These are phyloP conservation scores for Circinella umbellata DNA, from an alignment of 371 early-diverging fungal genomes.

Conservation along the genomic window DNA sequence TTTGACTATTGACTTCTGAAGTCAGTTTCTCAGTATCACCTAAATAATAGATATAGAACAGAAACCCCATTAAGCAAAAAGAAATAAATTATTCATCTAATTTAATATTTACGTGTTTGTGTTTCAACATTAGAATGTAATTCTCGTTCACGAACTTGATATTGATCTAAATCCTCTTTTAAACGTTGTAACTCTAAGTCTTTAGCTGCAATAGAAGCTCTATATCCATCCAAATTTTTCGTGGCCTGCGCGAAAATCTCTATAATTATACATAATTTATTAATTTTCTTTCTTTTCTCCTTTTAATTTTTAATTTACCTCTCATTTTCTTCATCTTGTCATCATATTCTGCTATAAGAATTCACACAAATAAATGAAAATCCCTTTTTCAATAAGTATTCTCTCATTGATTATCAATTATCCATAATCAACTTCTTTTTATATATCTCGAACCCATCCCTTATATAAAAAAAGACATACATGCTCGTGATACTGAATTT, in stretches of 20 bases:
- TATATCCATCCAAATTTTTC: conserved; percentile 62
- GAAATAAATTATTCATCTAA: no score
- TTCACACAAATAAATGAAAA: background rate
- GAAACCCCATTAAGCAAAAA: background rate
- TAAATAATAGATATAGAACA: conserved; percentile 14
- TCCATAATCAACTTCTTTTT: background rate
- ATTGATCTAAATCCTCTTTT: conserved; percentile 43
- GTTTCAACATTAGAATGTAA: conserved; percentile 37
- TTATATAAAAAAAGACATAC: conserved; percentile 18
- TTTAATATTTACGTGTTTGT: conserved; percentile 27
- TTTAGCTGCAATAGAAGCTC: conserved; percentile 59
- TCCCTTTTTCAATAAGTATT: background rate
- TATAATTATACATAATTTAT: conserved; percentile 4
- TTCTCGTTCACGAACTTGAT: conserved; percentile 40
- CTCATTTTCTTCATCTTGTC: conserved; percentile 53
- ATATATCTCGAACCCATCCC: background rate
- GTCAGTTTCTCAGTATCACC: conserved; percentile 51
- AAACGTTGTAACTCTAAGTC: conserved; percentile 53
- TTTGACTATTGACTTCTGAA: conserved; percentile 46
- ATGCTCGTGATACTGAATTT: conserved; percentile 31
- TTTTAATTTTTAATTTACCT: conserved; percentile 28
- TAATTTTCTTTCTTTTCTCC: background rate
- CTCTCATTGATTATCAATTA: no score
- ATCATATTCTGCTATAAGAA: conserved; percentile 43
- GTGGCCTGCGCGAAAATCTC: conserved; percentile 68